Base-by-base conservation (phyloP, 305 asterid species). In the Fraxinus latifolia region DNA sequence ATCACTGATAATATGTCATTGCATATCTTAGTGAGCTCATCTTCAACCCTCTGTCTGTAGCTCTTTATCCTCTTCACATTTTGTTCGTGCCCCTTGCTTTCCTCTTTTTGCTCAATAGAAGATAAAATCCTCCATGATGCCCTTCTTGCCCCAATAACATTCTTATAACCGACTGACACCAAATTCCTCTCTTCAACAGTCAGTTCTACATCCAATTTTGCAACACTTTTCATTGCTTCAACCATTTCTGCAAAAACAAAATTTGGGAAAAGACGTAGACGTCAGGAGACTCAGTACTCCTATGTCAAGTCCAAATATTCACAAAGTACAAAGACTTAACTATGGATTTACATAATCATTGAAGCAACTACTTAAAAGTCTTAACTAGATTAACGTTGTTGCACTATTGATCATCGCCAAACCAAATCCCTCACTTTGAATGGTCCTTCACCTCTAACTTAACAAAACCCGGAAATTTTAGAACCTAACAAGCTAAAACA, bases 51-150 rank as follows among this genome's bases (percentile, higher is more conserved):
- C 81, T 89, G 91, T 14, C 93, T 85, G 82, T 94, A 92, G 78
- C 65, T 86, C 88, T 90, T 92, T 47, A 94, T 93, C 83, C 97
- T 91, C 86, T 90, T 91, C 82, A 88, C 98, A 83, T 93, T 93
- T 82, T 82, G 93, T 23, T 90, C 97, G 27, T 93, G 96, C 21
- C 98, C 97, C 86, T 92, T 94, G 44, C 92, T 77, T 81, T 93
- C 98, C 87, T 94, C 97, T 79, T 93, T 94, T 81, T 94, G 97
- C 78, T 92, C 98, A 79, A 92, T 94, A 75, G 98, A 94, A 31
- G 98, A 94, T 84, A 94, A 82, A 44, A 94, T 92, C 58, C 98
- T 82, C 98, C 98, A 94, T 0, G 97, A 94, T 33, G 97, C 98
- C 87, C 98, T 85, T 86, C 97, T 87, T 70, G 96, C 95, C 74